Conservation (phyloP, 495 filamentous ascomycete species). For the Sabuloglossum arenarium region DNA sequence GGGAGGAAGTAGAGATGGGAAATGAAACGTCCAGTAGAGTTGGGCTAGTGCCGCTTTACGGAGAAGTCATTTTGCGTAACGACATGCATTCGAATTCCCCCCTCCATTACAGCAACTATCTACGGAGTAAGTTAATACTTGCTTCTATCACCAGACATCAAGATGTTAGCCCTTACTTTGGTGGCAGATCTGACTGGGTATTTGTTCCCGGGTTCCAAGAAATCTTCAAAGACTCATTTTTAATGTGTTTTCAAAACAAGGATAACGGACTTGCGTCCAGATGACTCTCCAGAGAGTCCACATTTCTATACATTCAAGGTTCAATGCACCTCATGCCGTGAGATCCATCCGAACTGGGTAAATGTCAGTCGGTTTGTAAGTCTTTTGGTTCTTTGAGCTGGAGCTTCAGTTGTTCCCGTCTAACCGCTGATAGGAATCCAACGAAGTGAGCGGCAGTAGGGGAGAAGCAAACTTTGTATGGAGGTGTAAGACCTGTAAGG, state of each 20-base stretch:
- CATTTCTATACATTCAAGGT: conserved; percentile 96
- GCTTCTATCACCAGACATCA: too few relatives aligned
- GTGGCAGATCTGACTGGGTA: conserved; percentile 63
- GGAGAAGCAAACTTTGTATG: conserved; percentile 97
- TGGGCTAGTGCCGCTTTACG: not conserved
- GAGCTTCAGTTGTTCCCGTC: not conserved
- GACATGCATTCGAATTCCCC: not conserved
- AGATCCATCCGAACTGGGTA: conserved; percentile 74
- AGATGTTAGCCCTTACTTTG: conserved; percentile 60
- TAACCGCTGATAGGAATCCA: conserved; percentile 38
- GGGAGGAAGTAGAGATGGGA: not conserved
- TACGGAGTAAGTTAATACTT: not conserved
- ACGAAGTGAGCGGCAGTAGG: conserved; percentile 73
- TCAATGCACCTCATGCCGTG: conserved; percentile 85
- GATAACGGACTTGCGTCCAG: conserved; percentile 69
- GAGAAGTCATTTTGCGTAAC: not conserved
- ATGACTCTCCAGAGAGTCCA: conserved; percentile 56
- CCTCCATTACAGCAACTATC: not conserved
- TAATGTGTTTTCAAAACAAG: conserved; percentile 23
- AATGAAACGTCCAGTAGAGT: not conserved
- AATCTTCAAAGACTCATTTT: conserved; percentile 1
- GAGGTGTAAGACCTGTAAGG: conserved; percentile 86
- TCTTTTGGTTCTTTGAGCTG: conserved; percentile 4
- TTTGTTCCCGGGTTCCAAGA: conserved; percentile 13
- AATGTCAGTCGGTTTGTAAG: conserved; percentile 76